Percentiles rank a stretch among this genome's conserved stretches.
Evolutionary conservation across 129 eudicot species (phyloP).

Genomic region (Cynara cardunculus): DNA sequence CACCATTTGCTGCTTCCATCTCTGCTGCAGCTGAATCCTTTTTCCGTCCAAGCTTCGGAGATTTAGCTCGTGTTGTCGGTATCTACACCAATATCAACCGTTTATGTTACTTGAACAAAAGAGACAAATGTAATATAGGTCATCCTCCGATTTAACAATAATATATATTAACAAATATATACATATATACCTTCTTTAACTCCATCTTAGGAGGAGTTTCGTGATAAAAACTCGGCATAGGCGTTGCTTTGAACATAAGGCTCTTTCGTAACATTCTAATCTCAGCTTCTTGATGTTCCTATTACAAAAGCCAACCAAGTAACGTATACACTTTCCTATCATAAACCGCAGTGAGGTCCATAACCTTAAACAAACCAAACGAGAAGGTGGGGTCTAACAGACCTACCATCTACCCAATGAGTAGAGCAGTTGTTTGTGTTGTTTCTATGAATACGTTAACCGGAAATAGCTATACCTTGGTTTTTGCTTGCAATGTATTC

Average conservation of each 20-base stretch:
- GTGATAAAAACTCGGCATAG: constrained; percentile 97
- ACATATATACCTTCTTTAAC: constrained; percentile 72
- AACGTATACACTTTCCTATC: neutral
- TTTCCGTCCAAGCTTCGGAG: constrained; percentile 86
- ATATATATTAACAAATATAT: constrained; percentile 35
- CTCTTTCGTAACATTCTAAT: constrained; percentile 79
- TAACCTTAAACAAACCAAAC: neutral
- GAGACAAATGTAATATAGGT: neutral
- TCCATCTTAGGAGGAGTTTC: constrained; percentile 88
- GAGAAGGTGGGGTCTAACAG: neutral
- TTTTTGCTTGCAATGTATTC: constrained; percentile 69
- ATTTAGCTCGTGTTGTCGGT: constrained; percentile 90
- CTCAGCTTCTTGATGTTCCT: constrained; percentile 98
- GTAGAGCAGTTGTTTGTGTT: neutral
- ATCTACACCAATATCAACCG: constrained; percentile 44
- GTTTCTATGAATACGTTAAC: neutral
- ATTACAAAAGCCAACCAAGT: neutral
- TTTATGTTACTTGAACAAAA: neutral
- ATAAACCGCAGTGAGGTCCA: neutral
- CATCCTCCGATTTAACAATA: neutral
- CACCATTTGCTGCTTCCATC: constrained; percentile 45
- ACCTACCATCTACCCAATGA: neutral
- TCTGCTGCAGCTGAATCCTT: constrained; percentile 50
- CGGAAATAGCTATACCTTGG: constrained; percentile 49
- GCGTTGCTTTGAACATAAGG: constrained; percentile 89